Evolutionary conservation across 352 stramenopile genomes (phyloP), one percentile per base, ranked within the genome.

Genomic region (Phytopythium boreale): DNA sequence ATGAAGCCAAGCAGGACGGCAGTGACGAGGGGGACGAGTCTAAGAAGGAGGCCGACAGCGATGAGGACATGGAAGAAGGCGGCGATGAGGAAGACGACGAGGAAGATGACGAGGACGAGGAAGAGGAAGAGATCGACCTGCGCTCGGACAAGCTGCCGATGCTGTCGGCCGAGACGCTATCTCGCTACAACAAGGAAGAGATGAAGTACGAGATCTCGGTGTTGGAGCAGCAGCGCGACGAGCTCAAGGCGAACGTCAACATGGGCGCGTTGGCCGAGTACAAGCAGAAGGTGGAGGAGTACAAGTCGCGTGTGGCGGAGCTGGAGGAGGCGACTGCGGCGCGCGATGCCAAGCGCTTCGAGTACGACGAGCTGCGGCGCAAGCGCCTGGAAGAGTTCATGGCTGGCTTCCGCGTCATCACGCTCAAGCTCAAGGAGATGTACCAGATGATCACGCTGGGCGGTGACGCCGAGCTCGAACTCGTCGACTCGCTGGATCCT

Each of bases 391-490:
- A 99, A 59, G 97, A 98, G 74, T 99, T 99, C 72, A 99, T 99
- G 98, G 87, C 95, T 27, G 98, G 98, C 11, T 99, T 99, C 78
- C 93, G 93, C 34, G 73, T 85, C 24, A 99, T 99, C 78, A 99
- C 97, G 31, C 84, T 99, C 44, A 99, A 99, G 74, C 83, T 99
- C 22, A 99, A 99, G 84, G 98, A 99, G 70, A 99, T 99, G 97
- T 99, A 99, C 70, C 97, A 99, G 79, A 99, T 99, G 95, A 98
- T 98, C 67, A 98, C 95, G 10, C 80, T 98, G 12, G 95, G 95
- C 34, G 95, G 95, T 37, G 97, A 99, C 77, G 98, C 98, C 8
- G 97, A 99, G 71, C 75, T 99, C 22, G 97, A 99, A 70, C 92
- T 99, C 22, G 97, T 99, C 10, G 97, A 99, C 72, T 99, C 96